A percentile compares a stretch with the other conserved stretches of the same genome.
phyloP scores from a whole-genome alignment of 352 stramenopile species.

The Globisporangium echinulatum region DNA sequence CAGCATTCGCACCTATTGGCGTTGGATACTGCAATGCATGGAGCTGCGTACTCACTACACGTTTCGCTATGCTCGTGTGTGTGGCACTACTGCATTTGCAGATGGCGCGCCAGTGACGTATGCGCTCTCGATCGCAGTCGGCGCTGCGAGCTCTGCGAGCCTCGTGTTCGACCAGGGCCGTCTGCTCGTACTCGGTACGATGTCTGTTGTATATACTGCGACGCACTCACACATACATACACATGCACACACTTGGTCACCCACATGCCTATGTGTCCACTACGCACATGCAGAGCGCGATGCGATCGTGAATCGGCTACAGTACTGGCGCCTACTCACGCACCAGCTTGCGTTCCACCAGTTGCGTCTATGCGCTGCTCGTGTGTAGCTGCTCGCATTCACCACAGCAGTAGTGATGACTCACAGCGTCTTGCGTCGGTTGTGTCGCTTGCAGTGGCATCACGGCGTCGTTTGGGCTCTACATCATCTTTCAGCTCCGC shows the following conservation, averaged over 20 bases:
- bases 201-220: neutral
- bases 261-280: too few relatives aligned
- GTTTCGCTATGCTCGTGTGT: neutral
- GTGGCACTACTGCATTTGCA: slow-evolving; percentile 13
- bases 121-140: slow-evolving; percentile 60
- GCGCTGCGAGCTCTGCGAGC: slow-evolving; percentile 55
- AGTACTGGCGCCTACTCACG: slow-evolving; percentile 67
- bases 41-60: neutral
- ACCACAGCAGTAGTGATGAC: neutral
- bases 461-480: slow-evolving; percentile 71
- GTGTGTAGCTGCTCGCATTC: neutral
- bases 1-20: neutral
- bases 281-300: slow-evolving; percentile 33
- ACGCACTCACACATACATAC: neutral
- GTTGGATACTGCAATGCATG: neutral
- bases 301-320: slow-evolving; percentile 39
- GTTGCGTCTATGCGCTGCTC: slow-evolving; percentile 17
- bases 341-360: slow-evolving; percentile 74
- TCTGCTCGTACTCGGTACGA: slow-evolving; percentile 35
- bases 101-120: slow-evolving; percentile 79
- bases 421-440: neutral
- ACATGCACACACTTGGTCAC: too few relatives aligned
- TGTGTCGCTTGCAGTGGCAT: slow-evolving; percentile 38
- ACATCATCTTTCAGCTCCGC: slow-evolving; percentile 83
- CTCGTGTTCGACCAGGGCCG: slow-evolving; percentile 55